Evolutionary conservation across 2,329 filamentous ascomycete species (phyloP).

Genomic region (Trichoderma sp.): DNA sequence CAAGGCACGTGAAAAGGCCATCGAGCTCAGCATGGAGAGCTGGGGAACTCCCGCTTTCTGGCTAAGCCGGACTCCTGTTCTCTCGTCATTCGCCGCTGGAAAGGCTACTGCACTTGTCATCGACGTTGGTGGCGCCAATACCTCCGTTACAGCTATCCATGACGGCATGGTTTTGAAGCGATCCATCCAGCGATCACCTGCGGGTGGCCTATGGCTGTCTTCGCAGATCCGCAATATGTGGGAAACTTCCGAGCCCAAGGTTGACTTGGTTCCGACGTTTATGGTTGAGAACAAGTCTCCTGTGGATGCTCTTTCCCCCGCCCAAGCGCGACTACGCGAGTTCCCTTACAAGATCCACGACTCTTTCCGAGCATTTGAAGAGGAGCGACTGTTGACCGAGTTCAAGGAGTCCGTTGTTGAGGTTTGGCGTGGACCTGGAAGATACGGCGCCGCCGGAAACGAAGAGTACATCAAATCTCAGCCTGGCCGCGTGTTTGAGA

Average conservation of each 20-base stretch:
- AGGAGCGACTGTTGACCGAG: slow-evolving; percentile 90
- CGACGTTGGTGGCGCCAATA: slow-evolving; percentile 86
- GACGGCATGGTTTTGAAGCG: slow-evolving; percentile 95
- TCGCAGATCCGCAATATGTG: slow-evolving; percentile 84
- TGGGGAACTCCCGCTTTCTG: slow-evolving; percentile 97
- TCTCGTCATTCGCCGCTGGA: slow-evolving; percentile 88
- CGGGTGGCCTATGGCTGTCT: slow-evolving; percentile 89
- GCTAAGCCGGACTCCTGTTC: slow-evolving; percentile 83
- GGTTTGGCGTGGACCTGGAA: slow-evolving; percentile 82
- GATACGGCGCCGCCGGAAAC: slow-evolving; percentile 67
- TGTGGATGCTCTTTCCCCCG: slow-evolving; percentile 81
- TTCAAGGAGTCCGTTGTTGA: slow-evolving; percentile 98
- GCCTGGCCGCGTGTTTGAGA: slow-evolving; percentile 89
- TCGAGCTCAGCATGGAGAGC: slow-evolving; percentile 95
- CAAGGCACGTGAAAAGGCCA: slow-evolving; percentile 89
- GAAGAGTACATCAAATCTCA: slow-evolving; percentile 74
- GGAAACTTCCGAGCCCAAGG: slow-evolving; percentile 67
- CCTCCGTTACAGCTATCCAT: slow-evolving; percentile 87
- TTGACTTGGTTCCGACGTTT: slow-evolving; percentile 82
- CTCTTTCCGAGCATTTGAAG: slow-evolving; percentile 81
- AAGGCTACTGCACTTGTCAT: slow-evolving; percentile 92
- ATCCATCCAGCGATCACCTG: slow-evolving; percentile 80
- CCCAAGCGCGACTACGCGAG: slow-evolving; percentile 74
- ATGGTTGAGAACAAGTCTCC: slow-evolving; percentile 84
- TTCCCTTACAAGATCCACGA: slow-evolving; percentile 65